These are phyloP conservation scores for Umbelopsis sp. DNA, from an alignment of 192 early-diverging fungal species.

Conservation along the genomic window DNA sequence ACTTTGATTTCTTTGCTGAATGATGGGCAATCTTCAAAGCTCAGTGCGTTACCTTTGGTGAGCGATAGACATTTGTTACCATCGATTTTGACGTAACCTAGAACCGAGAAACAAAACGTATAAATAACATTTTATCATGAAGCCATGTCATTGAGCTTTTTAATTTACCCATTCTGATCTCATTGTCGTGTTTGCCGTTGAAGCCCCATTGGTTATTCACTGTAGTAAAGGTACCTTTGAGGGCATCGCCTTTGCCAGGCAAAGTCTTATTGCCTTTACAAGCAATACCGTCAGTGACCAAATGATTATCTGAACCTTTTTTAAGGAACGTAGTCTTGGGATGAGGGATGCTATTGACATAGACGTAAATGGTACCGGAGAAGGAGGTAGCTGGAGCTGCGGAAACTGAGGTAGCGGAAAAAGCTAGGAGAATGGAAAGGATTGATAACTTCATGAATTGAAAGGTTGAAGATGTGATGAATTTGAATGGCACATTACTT, in stretches of 20 bases:
- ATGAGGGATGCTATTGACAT: constrained; percentile 37
- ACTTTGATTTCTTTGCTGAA: constrained; percentile 30
- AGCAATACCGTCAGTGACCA: constrained; percentile 32
- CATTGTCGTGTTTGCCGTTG: constrained; percentile 32
- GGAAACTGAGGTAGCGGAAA: neutral
- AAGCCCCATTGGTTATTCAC: constrained; percentile 37
- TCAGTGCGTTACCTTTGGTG: constrained; percentile 26
- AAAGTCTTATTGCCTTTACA: constrained; percentile 25
- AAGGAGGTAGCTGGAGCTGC: neutral
- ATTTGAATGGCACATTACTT: too few relatives aligned
- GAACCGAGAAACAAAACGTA: neutral
- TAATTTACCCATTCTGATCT: constrained; percentile 15
- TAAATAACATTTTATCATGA: too few relatives aligned
- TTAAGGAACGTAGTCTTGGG: constrained; percentile 35
- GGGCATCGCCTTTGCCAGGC: constrained; percentile 29
- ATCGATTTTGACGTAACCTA: constrained; percentile 32
- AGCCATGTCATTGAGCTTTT: neutral
- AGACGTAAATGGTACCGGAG: constrained; percentile 29
- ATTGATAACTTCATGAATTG: constrained; percentile 27
- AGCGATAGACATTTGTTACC: constrained; percentile 29
- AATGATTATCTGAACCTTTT: constrained; percentile 18
- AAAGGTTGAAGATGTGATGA: too few relatives aligned
- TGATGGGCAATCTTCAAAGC: constrained; percentile 25
- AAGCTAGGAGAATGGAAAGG: constrained; percentile 24
- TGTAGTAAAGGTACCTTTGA: constrained; percentile 26